Percentiles rank a stretch among this genome's conserved stretches.
Evolutionary conservation across 1,284 basidiomycete genomes (phyloP).

Genomic region (Pisolithus thermaeus): DNA sequence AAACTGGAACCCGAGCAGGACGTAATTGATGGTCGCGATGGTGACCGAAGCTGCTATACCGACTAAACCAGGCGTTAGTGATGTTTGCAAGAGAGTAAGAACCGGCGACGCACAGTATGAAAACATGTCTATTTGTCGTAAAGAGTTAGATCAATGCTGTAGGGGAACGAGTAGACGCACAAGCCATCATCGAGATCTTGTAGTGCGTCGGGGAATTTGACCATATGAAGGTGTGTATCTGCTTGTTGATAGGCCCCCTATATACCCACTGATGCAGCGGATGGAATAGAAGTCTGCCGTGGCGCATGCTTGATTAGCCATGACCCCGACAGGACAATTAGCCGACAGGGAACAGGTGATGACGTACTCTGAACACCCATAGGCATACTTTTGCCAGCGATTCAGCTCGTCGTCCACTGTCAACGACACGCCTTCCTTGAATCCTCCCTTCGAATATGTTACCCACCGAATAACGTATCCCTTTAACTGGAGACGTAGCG

Average conservation of each 20-base stretch:
- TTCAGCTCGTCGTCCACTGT: constrained; percentile 78
- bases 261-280: constrained; percentile 68
- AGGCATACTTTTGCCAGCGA: constrained; percentile 85
- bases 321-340: constrained; percentile 11
- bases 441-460: constrained; percentile 73
- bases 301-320: constrained; percentile 33
- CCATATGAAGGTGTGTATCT: constrained; percentile 76
- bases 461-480: constrained; percentile 49
- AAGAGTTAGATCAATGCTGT: constrained; percentile 3
- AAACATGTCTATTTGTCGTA: constrained; percentile 63
- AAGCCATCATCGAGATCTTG: constrained; percentile 73
- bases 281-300: constrained; percentile 69
- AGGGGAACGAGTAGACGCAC: constrained; percentile 45
- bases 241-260: constrained; percentile 71
- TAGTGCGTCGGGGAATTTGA: constrained; percentile 73
- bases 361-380: constrained; percentile 38
- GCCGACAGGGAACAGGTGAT: background rate
- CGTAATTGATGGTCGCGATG: constrained; percentile 65
- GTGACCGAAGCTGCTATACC: constrained; percentile 67
- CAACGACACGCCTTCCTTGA: constrained; percentile 85
- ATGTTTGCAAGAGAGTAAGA: background rate
- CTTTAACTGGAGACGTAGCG: constrained; percentile 51
- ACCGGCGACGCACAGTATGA: constrained; percentile 59
- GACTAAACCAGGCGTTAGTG: constrained; percentile 35
- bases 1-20: constrained; percentile 63